Base-by-base conservation (phyloP, 805 yeast genomes). In the Myxozyma neglecta region DNA sequence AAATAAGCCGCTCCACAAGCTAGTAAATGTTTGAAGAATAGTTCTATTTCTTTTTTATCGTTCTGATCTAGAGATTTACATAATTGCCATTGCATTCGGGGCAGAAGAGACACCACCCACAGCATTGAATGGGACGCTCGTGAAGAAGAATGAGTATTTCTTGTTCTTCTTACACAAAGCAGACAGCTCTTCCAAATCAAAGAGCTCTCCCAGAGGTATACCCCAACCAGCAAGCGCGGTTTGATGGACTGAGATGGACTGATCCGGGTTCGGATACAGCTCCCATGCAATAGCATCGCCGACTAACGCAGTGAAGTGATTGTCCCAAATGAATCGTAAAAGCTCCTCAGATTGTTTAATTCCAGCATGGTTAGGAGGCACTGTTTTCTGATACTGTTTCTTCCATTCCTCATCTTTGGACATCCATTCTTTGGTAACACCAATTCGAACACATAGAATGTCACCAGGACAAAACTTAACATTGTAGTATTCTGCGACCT, bases 1-100 rank as follows among this genome's bases (percentile, higher is more conserved):
- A 34, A 29, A 34, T 34, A 8, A 29, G 20, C 32, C 32, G 14
- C 29, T 44, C 14, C 7, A 20, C 48, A 14, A 14, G 14, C 20
- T 44, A 14, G 11, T 9, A 4, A 14, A 11, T 16, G 48, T 47
- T 47, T 37, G 8, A 24, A 32, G 29, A 8, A 34, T 32, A 14
- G 29, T 16, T 34, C 7, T 34, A 36, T 14, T 14, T 34, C 1
- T 14, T n/a, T 6, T 5, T n/a, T 39, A 13, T 39, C 13, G n/a
- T 2, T n/a, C 42, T 13, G 6, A 46, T 13, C n/a, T 11, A 11
- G 20, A 20, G 6, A 48, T 6, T 16, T 51, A 59, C 40, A 70
- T 66, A 45, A 70, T 69, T 9, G 81, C 83, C 16, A 81, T 81
- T 1, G 84, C 83, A 67, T 82, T 80, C 1, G 76, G 74, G 1